phyloP scores from a whole-genome alignment of 345 rosid species.

The Raphanus raphanistrum region DNA sequence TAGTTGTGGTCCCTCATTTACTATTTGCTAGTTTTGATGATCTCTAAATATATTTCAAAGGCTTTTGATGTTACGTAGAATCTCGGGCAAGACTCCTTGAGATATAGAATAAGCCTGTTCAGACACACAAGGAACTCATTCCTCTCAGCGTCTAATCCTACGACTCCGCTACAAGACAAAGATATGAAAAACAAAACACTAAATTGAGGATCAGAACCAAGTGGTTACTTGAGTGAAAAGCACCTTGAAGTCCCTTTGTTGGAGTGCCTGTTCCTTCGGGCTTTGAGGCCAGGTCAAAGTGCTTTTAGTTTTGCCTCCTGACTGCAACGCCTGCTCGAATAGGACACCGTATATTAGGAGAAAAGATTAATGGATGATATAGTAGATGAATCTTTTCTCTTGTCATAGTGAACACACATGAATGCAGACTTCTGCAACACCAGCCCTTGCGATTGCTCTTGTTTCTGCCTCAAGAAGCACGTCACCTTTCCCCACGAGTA shows the following conservation, averaged over 20 bases:
- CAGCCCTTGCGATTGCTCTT: too few species aligned
- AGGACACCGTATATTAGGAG: slow-evolving; percentile 4
- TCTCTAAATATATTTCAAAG: slow-evolving; percentile 23
- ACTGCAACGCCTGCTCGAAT: slow-evolving; percentile 59
- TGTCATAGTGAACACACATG: background rate
- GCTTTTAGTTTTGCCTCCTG: slow-evolving; percentile 88
- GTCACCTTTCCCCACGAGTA: too few species aligned
- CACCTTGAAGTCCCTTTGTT: slow-evolving; percentile 82
- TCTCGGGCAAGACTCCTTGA: slow-evolving; percentile 17
- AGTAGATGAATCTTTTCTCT: background rate
- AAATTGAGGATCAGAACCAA: slow-evolving; percentile 49
- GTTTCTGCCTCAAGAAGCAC: too few species aligned
- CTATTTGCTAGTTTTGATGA: slow-evolving; percentile 16
- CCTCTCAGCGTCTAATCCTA: slow-evolving; percentile 23
- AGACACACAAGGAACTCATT: slow-evolving; percentile 14
- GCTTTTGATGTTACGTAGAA: slow-evolving; percentile 25
- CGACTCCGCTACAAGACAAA: slow-evolving; percentile 18
- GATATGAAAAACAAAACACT: background rate
- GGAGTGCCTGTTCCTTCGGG: slow-evolving; percentile 81
- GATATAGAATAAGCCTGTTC: slow-evolving; percentile 26
- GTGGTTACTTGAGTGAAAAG: slow-evolving; percentile 67
- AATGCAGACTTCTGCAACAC: too few species aligned
- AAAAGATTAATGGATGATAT: background rate
- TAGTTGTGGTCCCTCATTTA: slow-evolving; percentile 34
- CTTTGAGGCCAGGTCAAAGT: slow-evolving; percentile 80